Evolutionary conservation across 805 yeast species (phyloP).

Genomic region (Cyberlindnera japonica): DNA sequence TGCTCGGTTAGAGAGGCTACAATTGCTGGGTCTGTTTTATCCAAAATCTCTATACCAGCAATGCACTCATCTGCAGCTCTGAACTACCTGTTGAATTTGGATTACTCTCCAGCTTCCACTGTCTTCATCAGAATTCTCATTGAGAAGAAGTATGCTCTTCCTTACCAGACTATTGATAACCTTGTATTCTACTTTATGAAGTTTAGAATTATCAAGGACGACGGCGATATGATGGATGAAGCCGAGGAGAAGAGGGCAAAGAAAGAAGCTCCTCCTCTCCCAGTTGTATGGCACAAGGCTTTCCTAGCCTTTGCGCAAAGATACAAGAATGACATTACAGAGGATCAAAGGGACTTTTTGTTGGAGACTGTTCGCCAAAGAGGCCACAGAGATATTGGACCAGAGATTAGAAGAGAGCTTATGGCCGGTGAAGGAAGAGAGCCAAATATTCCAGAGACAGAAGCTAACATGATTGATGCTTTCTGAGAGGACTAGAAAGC

Average conservation of each 20-base stretch:
- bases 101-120: conserved; percentile 83
- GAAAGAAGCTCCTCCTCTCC: conserved; percentile 51
- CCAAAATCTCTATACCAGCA: conserved; percentile 89
- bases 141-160: conserved; percentile 94
- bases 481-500: too few species aligned
- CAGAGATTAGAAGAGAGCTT: conserved; percentile 91
- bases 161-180: conserved; percentile 93
- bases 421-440: conserved; percentile 78
- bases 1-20: conserved; percentile 93
- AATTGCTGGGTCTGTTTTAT: conserved; percentile 86
- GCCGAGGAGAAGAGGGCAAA: conserved; percentile 37
- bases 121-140: conserved; percentile 84
- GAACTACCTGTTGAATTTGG: conserved; percentile 75
- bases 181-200: conserved; percentile 91
- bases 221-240: conserved; percentile 35
- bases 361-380: conserved; percentile 88
- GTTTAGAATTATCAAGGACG: conserved; percentile 60
- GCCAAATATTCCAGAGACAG: conserved; percentile 26
- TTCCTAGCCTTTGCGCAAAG: conserved; percentile 92
- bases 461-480: conserved; percentile 30
- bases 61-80: conserved; percentile 96
- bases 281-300: conserved; percentile 97
- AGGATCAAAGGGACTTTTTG: conserved; percentile 93
- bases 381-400: conserved; percentile 83
- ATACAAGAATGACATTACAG: conserved; percentile 96